phyloP scores from a whole-genome alignment of 306 rosid genomes.

The Datisca glomerata region DNA sequence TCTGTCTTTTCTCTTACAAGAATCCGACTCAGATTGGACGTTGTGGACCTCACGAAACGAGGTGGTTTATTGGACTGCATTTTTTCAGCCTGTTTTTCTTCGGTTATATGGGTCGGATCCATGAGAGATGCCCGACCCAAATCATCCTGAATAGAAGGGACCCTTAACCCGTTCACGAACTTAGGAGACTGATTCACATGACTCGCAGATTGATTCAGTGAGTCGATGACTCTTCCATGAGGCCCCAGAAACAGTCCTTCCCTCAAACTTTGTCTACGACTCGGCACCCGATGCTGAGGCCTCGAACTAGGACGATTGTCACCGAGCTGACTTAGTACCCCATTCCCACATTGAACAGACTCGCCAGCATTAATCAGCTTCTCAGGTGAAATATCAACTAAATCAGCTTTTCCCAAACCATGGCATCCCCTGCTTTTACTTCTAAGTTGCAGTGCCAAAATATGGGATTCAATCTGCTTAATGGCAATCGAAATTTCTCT shows the following conservation, averaged over 20 bases:
- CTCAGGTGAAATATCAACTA: not conserved
- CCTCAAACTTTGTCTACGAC: not conserved
- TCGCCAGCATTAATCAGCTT: not conserved
- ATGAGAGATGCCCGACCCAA: conserved; percentile 2
- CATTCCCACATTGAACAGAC: conserved; percentile 11
- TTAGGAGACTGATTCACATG: not conserved
- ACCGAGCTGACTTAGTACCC: conserved; percentile 5
- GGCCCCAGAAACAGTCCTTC: not conserved
- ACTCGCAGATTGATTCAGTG: not conserved
- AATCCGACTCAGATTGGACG: not conserved
- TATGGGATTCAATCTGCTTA: conserved; percentile 38
- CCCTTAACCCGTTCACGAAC: conserved; percentile 33
- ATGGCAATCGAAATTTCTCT: conserved; percentile 35
- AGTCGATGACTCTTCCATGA: not conserved
- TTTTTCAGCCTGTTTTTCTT: too few relatives aligned
- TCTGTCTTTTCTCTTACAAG: conserved; percentile 6
- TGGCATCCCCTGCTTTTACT: not conserved
- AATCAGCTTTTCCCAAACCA: too few relatives aligned
- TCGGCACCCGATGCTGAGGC: too few relatives aligned
- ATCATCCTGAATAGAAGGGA: conserved; percentile 20
- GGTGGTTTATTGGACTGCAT: too few relatives aligned
- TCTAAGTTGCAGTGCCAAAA: conserved; percentile 32
- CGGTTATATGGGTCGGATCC: too few relatives aligned
- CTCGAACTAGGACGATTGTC: not conserved
- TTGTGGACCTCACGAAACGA: too few relatives aligned